Base-by-base conservation (phyloP, 106 monocot species). In the Cymbidium sinense region DNA sequence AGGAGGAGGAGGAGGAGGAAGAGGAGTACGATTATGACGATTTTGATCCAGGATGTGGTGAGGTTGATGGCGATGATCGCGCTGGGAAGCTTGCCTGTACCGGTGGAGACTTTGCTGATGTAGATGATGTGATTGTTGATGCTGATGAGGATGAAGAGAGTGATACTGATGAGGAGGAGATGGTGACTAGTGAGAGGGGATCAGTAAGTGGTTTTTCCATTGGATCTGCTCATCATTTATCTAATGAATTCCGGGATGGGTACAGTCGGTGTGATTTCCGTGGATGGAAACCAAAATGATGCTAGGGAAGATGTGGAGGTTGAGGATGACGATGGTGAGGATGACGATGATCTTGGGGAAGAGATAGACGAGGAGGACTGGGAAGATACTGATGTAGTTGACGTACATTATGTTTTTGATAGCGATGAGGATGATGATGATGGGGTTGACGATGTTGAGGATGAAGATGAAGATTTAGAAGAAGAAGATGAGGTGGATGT, bases 1-100 rank as follows among this genome's bases (percentile, higher is more conserved):
- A 95, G 0, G 95, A 95, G 3, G 95, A 96, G 35, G 96, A 96
- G 0, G 94, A 95, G 1, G 95, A 95, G 17, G 95, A 95, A 1
- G 95, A 91, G 2, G 95, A 94, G 0, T 89, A 95, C 34, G 88
- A 88, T 2, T 86, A 88, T 17, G 90, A 86, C 3, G 86, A 89
- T 0, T 79, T 74, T 5, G 90, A 87, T 7, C 77, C 80, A 30
- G 92, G 87, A 2, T 85, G 89, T 8, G 93, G 85, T 9, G 94
- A 94, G 83, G 83, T 94, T 8, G 95, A 93, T 18, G 95, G 95
- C 4, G 92, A 86, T n/a, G 93, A 95, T 70, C 79, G 82, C 9
- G 41, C 27, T 4, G 76, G 69, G 76, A 88, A 75, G 79, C 47
- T 65, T 3, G 74, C 41, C 17, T 82, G 80, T 79, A 82, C 80